phyloP scores from a whole-genome alignment of 202 grass and related monocot species.

The Schoenoplectus tabernaemontani region DNA sequence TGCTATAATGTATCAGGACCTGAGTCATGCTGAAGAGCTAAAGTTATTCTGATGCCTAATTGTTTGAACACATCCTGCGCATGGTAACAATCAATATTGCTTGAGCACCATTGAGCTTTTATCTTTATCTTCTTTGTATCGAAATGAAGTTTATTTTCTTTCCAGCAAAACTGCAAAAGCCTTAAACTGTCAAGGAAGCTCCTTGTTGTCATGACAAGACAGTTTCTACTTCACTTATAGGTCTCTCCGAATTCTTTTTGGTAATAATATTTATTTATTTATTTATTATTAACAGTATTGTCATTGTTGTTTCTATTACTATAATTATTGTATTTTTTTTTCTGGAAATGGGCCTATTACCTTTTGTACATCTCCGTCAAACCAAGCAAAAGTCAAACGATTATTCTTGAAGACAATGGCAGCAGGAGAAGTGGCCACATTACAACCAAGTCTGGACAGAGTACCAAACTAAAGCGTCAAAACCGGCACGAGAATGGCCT shows the following conservation, averaged over 20 bases:
- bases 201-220: no score
- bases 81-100: no score
- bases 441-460: no score
- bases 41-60: not conserved
- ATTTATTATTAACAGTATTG: not conserved
- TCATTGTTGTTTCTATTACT: not conserved
- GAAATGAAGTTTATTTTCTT: no score
- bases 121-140: not conserved
- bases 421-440: conserved; percentile 41
- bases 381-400: conserved; percentile 83
- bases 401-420: conserved; percentile 58
- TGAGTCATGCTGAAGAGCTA: not conserved
- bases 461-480: conserved; percentile 72
- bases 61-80: not conserved
- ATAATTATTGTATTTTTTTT: not conserved
- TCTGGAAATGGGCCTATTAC: conserved; percentile 20
- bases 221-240: not conserved
- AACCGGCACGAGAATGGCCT: conserved; percentile 76
- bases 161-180: no score
- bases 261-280: not conserved
- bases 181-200: no score
- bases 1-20: not conserved
- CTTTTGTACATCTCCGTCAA: conserved; percentile 90
- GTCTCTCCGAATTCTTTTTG: not conserved
- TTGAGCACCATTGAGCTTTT: not conserved